Percentiles rank a stretch among this genome's conserved stretches.
phyloP scores from a whole-genome alignment of 495 filamentous ascomycete species.

The Cudoniella acicularis region DNA sequence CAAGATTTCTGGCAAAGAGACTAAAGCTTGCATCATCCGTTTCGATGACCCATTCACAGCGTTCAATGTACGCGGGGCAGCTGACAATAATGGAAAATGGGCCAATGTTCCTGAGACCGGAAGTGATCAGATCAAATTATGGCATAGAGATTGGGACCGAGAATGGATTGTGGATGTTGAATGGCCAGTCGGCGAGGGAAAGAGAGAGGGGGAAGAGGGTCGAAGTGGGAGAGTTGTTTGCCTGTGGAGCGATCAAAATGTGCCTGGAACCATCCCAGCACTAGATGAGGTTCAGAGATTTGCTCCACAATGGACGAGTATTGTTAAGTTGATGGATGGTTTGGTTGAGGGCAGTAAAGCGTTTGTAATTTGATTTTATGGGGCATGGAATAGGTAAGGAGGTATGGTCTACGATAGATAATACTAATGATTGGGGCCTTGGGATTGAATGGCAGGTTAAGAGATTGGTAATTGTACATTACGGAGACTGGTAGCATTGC shows the following conservation, averaged over 20 bases:
- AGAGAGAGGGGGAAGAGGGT: conserved; percentile 26
- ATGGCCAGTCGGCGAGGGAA: conserved; percentile 43
- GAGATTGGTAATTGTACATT: too few relatives aligned
- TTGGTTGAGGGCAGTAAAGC: conserved; percentile 70
- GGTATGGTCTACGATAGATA: too few relatives aligned
- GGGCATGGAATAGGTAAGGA: background rate
- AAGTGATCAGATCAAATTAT: conserved; percentile 50
- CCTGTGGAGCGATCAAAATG: conserved; percentile 85
- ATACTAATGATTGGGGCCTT: too few relatives aligned
- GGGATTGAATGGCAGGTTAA: too few relatives aligned
- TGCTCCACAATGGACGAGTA: conserved; percentile 72
- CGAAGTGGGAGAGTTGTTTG: conserved; percentile 72
- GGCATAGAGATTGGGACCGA: conserved; percentile 70
- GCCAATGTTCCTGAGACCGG: conserved; percentile 43
- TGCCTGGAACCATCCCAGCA: conserved; percentile 69
- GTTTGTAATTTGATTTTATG: conserved; percentile 45
- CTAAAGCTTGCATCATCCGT: conserved; percentile 63
- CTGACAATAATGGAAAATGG: conserved; percentile 51
- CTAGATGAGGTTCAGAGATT: conserved; percentile 77
- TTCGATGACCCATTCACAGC: conserved; percentile 60
- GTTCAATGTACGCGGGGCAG: conserved; percentile 57
- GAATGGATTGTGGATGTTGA: conserved; percentile 73
- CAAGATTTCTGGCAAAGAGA: conserved; percentile 59
- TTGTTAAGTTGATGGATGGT: conserved; percentile 72
- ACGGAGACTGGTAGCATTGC: too few relatives aligned